Percentiles rank a stretch among this genome's conserved stretches.
Conservation (phyloP, 441 rosid species). For the Populus hybrid region DNA sequence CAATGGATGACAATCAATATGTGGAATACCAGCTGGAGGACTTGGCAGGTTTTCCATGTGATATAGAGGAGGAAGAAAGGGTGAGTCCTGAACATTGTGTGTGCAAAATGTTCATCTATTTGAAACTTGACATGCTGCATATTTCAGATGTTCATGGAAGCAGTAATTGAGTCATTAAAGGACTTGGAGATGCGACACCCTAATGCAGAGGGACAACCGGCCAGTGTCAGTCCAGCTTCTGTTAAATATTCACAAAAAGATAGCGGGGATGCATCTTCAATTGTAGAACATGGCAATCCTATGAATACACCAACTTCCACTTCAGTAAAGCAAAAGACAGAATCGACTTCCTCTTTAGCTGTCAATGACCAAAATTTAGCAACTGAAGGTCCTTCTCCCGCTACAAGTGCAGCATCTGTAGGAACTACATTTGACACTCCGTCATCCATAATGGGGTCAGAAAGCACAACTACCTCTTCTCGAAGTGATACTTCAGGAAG, state of each 20-base stretch:
- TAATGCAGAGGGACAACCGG: conserved; percentile 31
- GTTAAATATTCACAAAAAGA: conserved; percentile 31
- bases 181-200: conserved; percentile 56
- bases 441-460: conserved; percentile 26
- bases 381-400: conserved; percentile 36
- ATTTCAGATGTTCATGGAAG: conserved; percentile 91
- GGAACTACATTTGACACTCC: conserved; percentile 28
- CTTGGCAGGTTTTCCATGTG: conserved; percentile 68
- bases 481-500: conserved; percentile 31
- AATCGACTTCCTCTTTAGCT: conserved; percentile 24
- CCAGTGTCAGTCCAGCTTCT: conserved; percentile 30
- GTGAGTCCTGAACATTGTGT: conserved; percentile 33
- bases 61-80: conserved; percentile 84
- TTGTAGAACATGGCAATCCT: conserved; percentile 22
- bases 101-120: background rate
- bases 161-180: conserved; percentile 66
- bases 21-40: conserved; percentile 78
- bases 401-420: conserved; percentile 24
- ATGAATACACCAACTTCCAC: conserved; percentile 27
- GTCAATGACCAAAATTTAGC: conserved; percentile 20
- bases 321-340: conserved; percentile 25
- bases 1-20: conserved; percentile 60
- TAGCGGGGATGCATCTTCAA: conserved; percentile 21
- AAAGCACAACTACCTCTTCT: conserved; percentile 35
- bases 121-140: background rate